Percentiles rank a stretch among this genome's conserved stretches.
Conservation (phyloP, 352 stramenopile genomes). For the Pythium guiyangense region DNA sequence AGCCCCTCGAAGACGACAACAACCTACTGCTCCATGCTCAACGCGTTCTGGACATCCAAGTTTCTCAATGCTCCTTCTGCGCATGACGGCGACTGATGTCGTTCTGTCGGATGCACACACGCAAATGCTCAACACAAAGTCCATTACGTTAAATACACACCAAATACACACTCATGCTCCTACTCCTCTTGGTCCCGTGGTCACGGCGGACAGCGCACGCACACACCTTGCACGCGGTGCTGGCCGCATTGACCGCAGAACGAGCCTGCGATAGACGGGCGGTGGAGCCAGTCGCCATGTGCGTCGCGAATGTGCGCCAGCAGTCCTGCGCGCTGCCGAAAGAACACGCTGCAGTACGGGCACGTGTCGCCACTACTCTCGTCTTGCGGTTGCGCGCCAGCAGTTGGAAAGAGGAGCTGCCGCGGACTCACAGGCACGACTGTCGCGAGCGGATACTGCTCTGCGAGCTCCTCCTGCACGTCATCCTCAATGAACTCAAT, state of each 20-base stretch:
- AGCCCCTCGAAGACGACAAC: too few relatives aligned
- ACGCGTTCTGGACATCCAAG: too few relatives aligned
- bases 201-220: slow-evolving; percentile 27
- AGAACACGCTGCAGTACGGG: slow-evolving; percentile 43
- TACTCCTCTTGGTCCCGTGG: too few relatives aligned
- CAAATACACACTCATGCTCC: not conserved
- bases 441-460: slow-evolving; percentile 30
- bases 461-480: slow-evolving; percentile 23
- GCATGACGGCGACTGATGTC: too few relatives aligned
- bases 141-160: not conserved
- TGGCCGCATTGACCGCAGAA: slow-evolving; percentile 52
- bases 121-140: not conserved
- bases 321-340: slow-evolving; percentile 29
- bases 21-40: too few relatives aligned
- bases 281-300: slow-evolving; percentile 52
- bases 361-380: slow-evolving; percentile 39
- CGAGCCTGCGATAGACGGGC: slow-evolving; percentile 36
- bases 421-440: slow-evolving; percentile 7
- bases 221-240: slow-evolving; percentile 32
- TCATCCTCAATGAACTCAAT: slow-evolving; percentile 54
- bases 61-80: too few relatives aligned
- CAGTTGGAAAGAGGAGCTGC: not conserved
- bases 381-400: slow-evolving; percentile 12
- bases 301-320: slow-evolving; percentile 50
- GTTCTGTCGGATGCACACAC: too few relatives aligned